Evolutionary conservation across 1,139 yeast genomes (phyloP).

Genomic region (Blastobotrys indianensis): DNA sequence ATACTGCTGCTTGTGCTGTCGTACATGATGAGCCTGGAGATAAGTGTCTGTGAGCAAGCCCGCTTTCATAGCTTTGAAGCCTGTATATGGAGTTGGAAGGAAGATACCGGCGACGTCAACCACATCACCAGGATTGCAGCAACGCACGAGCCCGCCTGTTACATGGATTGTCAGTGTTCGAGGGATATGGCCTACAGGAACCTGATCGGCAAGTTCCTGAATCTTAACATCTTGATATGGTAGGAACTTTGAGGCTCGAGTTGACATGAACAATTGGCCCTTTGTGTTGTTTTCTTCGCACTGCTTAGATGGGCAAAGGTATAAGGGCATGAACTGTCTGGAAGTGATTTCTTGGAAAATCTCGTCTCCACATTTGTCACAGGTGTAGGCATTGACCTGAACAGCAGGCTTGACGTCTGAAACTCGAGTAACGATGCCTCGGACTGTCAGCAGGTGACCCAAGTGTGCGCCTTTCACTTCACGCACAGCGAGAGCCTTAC

Average conservation of each 20-base stretch:
- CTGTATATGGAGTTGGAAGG: conserved; percentile 93
- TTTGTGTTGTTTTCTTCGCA: conserved; percentile 75
- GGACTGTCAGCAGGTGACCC: conserved; percentile 81
- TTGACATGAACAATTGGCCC: conserved; percentile 88
- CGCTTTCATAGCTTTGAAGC: conserved; percentile 85
- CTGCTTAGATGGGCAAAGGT: conserved; percentile 77
- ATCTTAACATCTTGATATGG: conserved; percentile 94
- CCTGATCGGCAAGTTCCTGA: conserved; percentile 93
- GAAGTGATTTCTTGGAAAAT: conserved; percentile 91
- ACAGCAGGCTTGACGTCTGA: conserved; percentile 95
- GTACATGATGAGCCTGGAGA: conserved; percentile 78
- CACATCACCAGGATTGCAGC: conserved; percentile 88
- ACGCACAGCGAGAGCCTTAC: conserved; percentile 75
- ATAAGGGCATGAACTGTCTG: conserved; percentile 75
- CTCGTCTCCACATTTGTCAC: conserved; percentile 96
- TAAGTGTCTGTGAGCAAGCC: conserved; percentile 93
- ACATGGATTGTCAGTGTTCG: conserved; percentile 78
- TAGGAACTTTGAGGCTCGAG: conserved; percentile 91
- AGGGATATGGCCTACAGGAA: conserved; percentile 97
- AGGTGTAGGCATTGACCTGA: conserved; percentile 87
- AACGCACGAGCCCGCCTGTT: conserved; percentile 83
- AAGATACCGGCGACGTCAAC: conserved; percentile 91
- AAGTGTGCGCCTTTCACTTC: conserved; percentile 78
- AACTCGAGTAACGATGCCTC: conserved; percentile 93
- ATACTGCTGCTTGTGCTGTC: conserved; percentile 86